Evolutionary conservation across 805 yeast species (phyloP).

Genomic region (Pichia rugopelliculosa): DNA sequence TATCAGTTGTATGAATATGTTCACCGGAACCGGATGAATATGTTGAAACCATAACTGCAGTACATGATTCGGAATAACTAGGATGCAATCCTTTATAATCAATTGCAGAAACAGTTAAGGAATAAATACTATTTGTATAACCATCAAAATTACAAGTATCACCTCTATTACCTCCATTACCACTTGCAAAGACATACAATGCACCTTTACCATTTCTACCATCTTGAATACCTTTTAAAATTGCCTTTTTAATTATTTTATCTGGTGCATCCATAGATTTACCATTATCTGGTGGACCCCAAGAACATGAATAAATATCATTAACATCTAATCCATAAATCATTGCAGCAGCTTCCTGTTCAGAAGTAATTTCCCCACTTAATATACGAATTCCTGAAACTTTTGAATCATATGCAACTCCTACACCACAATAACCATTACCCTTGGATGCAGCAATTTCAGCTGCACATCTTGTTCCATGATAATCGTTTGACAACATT

Average conservation of each 20-base stretch:
- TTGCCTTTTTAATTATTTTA: slow-evolving; percentile 66
- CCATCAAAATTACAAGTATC: slow-evolving; percentile 97
- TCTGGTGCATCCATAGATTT: slow-evolving; percentile 80
- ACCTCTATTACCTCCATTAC: slow-evolving; percentile 77
- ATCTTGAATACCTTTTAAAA: slow-evolving; percentile 73
- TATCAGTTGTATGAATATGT: slow-evolving; percentile 82
- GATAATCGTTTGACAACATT: slow-evolving; percentile 71
- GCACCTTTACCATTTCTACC: slow-evolving; percentile 83
- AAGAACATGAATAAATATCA: slow-evolving; percentile 93
- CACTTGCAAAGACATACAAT: slow-evolving; percentile 90
- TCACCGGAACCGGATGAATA: slow-evolving; percentile 89
- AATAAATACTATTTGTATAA: slow-evolving; percentile 89
- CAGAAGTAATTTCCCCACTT: slow-evolving; percentile 71
- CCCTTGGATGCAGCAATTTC: slow-evolving; percentile 84
- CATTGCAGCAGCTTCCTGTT: slow-evolving; percentile 87
- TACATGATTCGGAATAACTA: slow-evolving; percentile 82
- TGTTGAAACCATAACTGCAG: slow-evolving; percentile 91
- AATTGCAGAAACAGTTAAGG: slow-evolving; percentile 90
- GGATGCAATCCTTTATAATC: slow-evolving; percentile 87
- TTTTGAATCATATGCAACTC: slow-evolving; percentile 83
- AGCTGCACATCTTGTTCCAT: slow-evolving; percentile 97
- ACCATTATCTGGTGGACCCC: slow-evolving; percentile 98
- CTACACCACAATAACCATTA: slow-evolving; percentile 88
- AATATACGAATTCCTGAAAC: slow-evolving; percentile 88
- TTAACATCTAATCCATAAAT: slow-evolving; percentile 73